These are phyloP conservation scores for Lactifluus echinatus DNA, from an alignment of 768 basidiomycete species.

Conservation along the genomic window DNA sequence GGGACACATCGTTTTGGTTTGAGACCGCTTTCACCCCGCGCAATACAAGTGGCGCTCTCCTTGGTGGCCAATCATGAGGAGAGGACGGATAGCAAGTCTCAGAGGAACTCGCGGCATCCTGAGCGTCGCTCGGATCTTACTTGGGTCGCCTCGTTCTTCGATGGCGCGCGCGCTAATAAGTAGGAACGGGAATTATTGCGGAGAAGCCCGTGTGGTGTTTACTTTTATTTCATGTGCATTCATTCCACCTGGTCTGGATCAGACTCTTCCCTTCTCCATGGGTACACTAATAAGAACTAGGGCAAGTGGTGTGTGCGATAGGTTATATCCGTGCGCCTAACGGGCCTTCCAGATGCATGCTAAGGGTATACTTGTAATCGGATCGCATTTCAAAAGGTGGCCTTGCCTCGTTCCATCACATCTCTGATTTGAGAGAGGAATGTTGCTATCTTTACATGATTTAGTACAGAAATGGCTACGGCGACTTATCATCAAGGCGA, in stretches of 20 bases:
- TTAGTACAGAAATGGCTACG: not conserved
- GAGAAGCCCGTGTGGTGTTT: not conserved
- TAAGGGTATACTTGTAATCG: constrained; percentile 4
- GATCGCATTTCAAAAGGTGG: constrained; percentile 3
- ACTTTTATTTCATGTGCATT: too few relatives aligned
- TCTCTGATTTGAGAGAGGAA: not conserved
- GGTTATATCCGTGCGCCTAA: not conserved
- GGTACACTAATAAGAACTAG: not conserved
- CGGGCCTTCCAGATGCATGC: not conserved
- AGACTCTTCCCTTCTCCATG: too few relatives aligned
- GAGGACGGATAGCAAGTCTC: not conserved
- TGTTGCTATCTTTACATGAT: not conserved
- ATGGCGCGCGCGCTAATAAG: constrained; percentile 3
- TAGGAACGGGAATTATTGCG: not conserved
- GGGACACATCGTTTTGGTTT: not conserved
- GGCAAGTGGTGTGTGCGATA: too few relatives aligned
- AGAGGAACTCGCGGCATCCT: too few relatives aligned
- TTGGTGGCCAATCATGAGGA: not conserved
- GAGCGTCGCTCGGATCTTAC: not conserved
- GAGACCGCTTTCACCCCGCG: not conserved
- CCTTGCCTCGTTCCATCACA: not conserved
- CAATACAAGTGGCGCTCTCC: not conserved
- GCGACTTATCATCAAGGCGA: too few relatives aligned
- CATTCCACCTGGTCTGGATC: not conserved
- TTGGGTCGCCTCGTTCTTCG: not conserved